Evolutionary conservation across 805 yeast genomes (phyloP).

Genomic region (Wickerhamiella sorbophila): DNA sequence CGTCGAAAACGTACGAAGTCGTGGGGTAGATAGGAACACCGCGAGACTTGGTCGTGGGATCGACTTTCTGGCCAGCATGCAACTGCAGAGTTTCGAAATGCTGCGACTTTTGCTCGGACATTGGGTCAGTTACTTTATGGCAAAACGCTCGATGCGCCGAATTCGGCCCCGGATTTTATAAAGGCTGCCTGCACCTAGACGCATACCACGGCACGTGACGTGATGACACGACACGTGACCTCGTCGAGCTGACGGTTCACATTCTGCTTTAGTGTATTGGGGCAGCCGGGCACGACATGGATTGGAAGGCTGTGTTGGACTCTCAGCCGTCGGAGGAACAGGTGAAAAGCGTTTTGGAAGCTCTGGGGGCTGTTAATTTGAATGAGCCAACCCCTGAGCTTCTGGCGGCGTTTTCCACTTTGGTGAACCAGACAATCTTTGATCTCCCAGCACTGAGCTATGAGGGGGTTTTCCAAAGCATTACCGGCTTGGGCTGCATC

Average conservation of each 20-base stretch:
- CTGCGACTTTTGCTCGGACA: constrained; percentile 1
- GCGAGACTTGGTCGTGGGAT: constrained; percentile 53
- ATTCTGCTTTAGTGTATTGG: too few species aligned
- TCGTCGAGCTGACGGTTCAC: too few species aligned
- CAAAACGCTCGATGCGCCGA: too few species aligned
- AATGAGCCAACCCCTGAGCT: neutral
- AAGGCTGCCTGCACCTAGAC: too few species aligned
- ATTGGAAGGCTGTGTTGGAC: neutral
- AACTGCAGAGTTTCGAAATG: constrained; percentile 65
- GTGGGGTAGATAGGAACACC: constrained; percentile 93
- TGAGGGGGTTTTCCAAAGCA: neutral
- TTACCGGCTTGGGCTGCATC: neutral
- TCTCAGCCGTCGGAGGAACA: neutral
- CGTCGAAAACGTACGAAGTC: constrained; percentile 73
- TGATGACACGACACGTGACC: too few species aligned
- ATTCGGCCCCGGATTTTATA: too few species aligned
- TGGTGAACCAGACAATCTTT: neutral
- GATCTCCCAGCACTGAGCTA: neutral
- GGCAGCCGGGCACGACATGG: neutral
- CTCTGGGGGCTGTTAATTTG: neutral
- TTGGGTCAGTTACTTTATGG: too few species aligned
- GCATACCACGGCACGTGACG: too few species aligned
- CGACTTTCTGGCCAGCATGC: constrained; percentile 82
- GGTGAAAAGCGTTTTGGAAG: neutral
- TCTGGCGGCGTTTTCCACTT: neutral